Conservation (phyloP, 2,329 filamentous ascomycete species). For the Aspergillus sp. region DNA sequence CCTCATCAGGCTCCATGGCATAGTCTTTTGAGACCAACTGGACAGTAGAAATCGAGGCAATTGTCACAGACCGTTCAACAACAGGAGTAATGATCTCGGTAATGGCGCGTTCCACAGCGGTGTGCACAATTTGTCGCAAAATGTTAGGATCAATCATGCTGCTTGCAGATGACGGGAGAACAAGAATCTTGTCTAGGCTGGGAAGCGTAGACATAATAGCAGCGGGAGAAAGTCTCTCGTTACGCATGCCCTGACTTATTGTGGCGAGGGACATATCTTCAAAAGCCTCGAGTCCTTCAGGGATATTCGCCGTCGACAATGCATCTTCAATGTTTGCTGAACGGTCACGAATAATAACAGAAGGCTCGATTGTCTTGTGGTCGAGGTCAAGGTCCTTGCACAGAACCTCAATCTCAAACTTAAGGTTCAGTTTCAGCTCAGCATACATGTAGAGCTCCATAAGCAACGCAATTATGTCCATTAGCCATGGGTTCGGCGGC, state of each 20-base stretch:
- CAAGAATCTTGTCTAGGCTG: constrained; percentile 77
- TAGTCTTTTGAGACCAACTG: constrained; percentile 98
- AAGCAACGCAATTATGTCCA: constrained; percentile 90
- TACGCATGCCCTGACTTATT: constrained; percentile 69
- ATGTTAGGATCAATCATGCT: constrained; percentile 74
- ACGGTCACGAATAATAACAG: constrained; percentile 81
- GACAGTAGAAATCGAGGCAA: constrained; percentile 93
- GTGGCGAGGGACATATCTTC: constrained; percentile 80
- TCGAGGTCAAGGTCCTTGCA: constrained; percentile 93
- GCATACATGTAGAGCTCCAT: constrained; percentile 93
- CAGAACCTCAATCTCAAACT: constrained; percentile 97
- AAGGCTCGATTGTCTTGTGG: constrained; percentile 87
- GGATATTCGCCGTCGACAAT: constrained; percentile 59
- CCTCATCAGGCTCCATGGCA: constrained; percentile 87
- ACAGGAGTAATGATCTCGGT: constrained; percentile 97
- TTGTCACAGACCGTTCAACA: constrained; percentile 95
- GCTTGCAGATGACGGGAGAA: constrained; percentile 76
- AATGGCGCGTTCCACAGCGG: constrained; percentile 84
- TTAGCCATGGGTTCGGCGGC: constrained; percentile 95
- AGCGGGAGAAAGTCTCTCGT: constrained; percentile 75
- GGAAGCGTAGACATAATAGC: constrained; percentile 80
- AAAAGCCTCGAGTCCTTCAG: constrained; percentile 77
- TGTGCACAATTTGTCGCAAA: constrained; percentile 75
- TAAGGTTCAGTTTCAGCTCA: constrained; percentile 93
- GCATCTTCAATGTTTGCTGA: constrained; percentile 65